Evolutionary conservation across 352 stramenopile species (phyloP), one percentile per base, ranked within the genome.

Genomic region (Phytophthora idaei): DNA sequence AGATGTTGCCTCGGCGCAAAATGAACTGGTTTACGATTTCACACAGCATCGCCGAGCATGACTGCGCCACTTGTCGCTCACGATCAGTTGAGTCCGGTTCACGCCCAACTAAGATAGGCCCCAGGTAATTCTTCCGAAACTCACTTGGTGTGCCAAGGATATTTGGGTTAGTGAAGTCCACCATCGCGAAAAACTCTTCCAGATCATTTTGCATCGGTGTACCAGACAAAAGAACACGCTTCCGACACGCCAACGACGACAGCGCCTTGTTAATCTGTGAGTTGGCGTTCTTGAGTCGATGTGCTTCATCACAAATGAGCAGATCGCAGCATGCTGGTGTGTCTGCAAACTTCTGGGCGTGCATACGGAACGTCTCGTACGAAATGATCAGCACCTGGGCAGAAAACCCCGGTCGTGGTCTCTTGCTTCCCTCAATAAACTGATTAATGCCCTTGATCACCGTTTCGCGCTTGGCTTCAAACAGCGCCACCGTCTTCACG

Each of bases 121-220:
- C 76, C 45, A 97, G 67, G 61, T 94, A 98, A 28, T 97, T 90
- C 67, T 93, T 98, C 15, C 95, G 85, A 75, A 99, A 99, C 47
- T 98, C 92, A 36, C 76, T 92, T 41, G 85, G 78, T 0, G 80
- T 78, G 5, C 87, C 90, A 12, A 95, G 75, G 42, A 97, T 93
- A 58, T 92, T 90, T 4, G 88, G 86, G 54, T 94, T 96, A 1
- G 90, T 95, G 52, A 96, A 95, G 54, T 94, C 86, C 7, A 94
- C 97, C 97, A 99, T 99, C 6, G 97, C 97, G 66, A 95, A 99
- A 67, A 99, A 99, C 67, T 99, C 98, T 55, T 99, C 90, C 14
- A 99, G 74, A 80, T 99, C 97, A 67, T 99, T 99, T 65, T 99
- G 97, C 95, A 99, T 99, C 2, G 97, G 97, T 15, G 97, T 99